These are phyloP conservation scores for Takashimella koratensis DNA, from an alignment of 1,284 basidiomycete species.

Conservation along the genomic window DNA sequence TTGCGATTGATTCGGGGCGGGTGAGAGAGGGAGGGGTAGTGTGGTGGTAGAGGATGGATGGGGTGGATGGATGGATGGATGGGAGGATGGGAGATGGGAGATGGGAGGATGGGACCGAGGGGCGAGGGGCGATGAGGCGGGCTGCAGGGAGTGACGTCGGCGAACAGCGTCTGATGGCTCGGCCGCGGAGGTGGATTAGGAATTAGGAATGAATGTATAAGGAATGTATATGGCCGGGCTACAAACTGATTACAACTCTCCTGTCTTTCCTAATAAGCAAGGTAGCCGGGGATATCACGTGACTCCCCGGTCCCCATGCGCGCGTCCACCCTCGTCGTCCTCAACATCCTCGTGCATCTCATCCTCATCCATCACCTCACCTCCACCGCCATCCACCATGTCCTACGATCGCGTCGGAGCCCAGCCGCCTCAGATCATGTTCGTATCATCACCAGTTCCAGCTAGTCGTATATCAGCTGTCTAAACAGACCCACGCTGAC, in stretches of 20 bases:
- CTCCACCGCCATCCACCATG: too few relatives aligned
- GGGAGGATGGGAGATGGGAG: neutral
- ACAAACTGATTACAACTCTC: too few relatives aligned
- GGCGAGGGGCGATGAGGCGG: neutral
- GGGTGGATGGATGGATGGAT: neutral
- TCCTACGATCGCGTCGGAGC: slow-evolving; percentile 25
- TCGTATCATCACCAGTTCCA: slow-evolving; percentile 1
- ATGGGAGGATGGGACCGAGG: neutral
- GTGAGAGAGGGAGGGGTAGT: neutral
- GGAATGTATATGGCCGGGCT: too few relatives aligned
- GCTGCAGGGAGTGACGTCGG: neutral
- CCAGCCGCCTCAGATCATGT: slow-evolving; percentile 34
- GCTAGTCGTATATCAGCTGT: too few relatives aligned
- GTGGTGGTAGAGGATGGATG: neutral
- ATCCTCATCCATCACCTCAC: neutral
- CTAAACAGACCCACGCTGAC: too few relatives aligned
- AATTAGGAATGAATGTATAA: too few relatives aligned
- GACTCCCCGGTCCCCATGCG: too few relatives aligned
- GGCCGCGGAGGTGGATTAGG: neutral
- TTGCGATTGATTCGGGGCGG: neutral
- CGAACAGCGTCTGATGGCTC: neutral
- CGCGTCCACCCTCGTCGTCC: neutral
- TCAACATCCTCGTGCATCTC: slow-evolving; percentile 1
- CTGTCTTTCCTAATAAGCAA: too few relatives aligned
- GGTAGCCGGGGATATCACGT: too few relatives aligned